phyloP scores from a whole-genome alignment of 1,139 yeast genomes.

The Geotrichum phurueaensis region DNA sequence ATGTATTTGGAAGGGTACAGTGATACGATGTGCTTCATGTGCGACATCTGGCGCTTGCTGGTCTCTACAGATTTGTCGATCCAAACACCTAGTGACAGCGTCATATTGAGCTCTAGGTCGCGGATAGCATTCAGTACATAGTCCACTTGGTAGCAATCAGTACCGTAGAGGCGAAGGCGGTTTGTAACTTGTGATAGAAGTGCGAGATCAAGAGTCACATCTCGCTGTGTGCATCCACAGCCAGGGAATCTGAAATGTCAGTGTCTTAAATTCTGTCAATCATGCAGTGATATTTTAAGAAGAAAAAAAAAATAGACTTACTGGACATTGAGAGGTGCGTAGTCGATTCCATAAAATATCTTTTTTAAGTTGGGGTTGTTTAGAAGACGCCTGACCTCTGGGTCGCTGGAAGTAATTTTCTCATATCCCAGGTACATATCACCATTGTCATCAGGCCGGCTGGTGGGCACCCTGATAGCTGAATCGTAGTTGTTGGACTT shows the following conservation, averaged over 20 bases:
- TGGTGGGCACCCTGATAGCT: neutral
- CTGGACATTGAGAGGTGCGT: slow-evolving; percentile 49
- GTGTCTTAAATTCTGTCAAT: neutral
- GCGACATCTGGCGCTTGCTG: slow-evolving; percentile 42
- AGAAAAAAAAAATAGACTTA: slow-evolving; percentile 10
- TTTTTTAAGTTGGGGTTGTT: slow-evolving; percentile 33
- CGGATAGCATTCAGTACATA: slow-evolving; percentile 50
- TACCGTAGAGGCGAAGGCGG: slow-evolving; percentile 54
- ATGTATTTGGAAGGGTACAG: slow-evolving; percentile 46
- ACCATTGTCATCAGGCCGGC: neutral
- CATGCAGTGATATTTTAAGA: neutral
- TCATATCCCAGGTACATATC: slow-evolving; percentile 4
- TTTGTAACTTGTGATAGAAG: slow-evolving; percentile 54
- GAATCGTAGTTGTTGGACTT: neutral
- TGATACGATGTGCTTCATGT: slow-evolving; percentile 37
- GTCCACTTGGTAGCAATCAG: slow-evolving; percentile 57
- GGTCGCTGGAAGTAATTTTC: slow-evolving; percentile 17
- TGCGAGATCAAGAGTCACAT: slow-evolving; percentile 51
- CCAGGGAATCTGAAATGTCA: slow-evolving; percentile 10
- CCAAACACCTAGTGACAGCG: slow-evolving; percentile 62
- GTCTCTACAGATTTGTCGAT: slow-evolving; percentile 44
- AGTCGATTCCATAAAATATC: slow-evolving; percentile 54
- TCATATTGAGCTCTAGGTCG: slow-evolving; percentile 47
- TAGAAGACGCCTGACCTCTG: slow-evolving; percentile 30
- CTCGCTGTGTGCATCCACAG: slow-evolving; percentile 48